Percentiles rank a stretch among this genome's conserved stretches.
These are phyloP conservation scores for Calonectria pseudoreteaudii DNA, from an alignment of 2,329 filamentous ascomycete genomes.

Conservation along the genomic window DNA sequence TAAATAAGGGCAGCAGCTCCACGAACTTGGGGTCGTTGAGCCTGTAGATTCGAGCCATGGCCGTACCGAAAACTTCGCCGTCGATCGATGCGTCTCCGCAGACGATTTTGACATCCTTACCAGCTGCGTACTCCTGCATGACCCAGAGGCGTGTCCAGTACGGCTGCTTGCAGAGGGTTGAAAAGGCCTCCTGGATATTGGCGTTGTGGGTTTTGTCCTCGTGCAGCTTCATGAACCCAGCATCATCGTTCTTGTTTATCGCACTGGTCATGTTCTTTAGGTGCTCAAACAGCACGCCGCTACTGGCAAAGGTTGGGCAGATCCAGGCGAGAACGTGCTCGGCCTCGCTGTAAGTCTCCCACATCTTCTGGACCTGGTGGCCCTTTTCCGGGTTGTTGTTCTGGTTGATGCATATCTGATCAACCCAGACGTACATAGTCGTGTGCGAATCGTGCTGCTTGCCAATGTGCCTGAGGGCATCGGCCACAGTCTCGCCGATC, in stretches of 20 bases:
- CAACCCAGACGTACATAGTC: conserved; percentile 20
- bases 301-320: background rate
- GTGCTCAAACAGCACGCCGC: conserved; percentile 9
- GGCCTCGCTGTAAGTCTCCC: conserved; percentile 19
- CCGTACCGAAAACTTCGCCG: background rate
- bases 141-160: conserved; percentile 35
- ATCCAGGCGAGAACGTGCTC: conserved; percentile 21
- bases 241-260: background rate
- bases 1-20: background rate
- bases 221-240: background rate
- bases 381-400: conserved; percentile 21
- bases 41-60: background rate
- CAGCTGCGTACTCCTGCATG: conserved; percentile 28
- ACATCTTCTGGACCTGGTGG: conserved; percentile 28
- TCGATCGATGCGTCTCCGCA: conserved; percentile 20
- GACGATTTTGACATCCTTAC: conserved; percentile 13
- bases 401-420: conserved; percentile 32
- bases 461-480: conserved; percentile 5
- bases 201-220: background rate
- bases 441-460: background rate
- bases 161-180: conserved; percentile 4
- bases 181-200: conserved; percentile 8
- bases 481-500: conserved; percentile 2
- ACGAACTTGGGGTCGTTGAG: background rate
- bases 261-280: background rate